Evolutionary conservation across 352 stramenopile species (phyloP).

Genomic region (Phytopythium boreale): DNA sequence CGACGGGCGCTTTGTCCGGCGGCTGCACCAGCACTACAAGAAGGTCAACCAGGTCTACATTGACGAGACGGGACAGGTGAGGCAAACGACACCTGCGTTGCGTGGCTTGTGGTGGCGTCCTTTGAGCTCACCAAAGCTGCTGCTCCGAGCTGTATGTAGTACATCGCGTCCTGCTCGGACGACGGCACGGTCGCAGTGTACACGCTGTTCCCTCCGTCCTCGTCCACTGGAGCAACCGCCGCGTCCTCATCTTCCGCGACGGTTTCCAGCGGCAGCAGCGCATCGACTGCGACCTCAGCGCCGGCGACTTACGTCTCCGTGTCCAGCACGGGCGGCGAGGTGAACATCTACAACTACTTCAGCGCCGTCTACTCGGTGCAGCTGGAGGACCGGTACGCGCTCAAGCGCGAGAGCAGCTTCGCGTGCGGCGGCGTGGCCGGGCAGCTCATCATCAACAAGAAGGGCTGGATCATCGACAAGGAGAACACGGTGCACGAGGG

Average conservation of each 20-base stretch:
- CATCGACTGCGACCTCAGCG: conserved; percentile 13
- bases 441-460: conserved; percentile 84
- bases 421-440: conserved; percentile 74
- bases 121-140: not conserved
- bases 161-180: conserved; percentile 84
- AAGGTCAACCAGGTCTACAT: conserved; percentile 86
- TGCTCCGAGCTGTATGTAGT: conserved; percentile 26
- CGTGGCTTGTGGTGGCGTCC: not conserved
- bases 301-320: conserved; percentile 35
- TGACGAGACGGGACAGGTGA: conserved; percentile 71
- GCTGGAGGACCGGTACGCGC: conserved; percentile 72
- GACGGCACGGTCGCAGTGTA: conserved; percentile 83
- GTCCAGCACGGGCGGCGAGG: conserved; percentile 69
- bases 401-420: conserved; percentile 81
- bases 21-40: conserved; percentile 86
- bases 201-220: conserved; percentile 50
- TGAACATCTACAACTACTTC: conserved; percentile 90
- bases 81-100: not conserved
- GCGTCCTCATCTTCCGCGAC: not conserved
- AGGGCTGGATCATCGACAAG: conserved; percentile 88
- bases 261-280: conserved; percentile 20
- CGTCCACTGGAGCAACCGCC: not conserved
- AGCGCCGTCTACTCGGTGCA: conserved; percentile 79
- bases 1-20: conserved; percentile 72
- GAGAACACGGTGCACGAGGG: conserved; percentile 82